Percentiles rank a stretch among this genome's conserved stretches.
These are phyloP conservation scores for Coffea eugenioides DNA, from an alignment of 257 asterid species.

Conservation along the genomic window DNA sequence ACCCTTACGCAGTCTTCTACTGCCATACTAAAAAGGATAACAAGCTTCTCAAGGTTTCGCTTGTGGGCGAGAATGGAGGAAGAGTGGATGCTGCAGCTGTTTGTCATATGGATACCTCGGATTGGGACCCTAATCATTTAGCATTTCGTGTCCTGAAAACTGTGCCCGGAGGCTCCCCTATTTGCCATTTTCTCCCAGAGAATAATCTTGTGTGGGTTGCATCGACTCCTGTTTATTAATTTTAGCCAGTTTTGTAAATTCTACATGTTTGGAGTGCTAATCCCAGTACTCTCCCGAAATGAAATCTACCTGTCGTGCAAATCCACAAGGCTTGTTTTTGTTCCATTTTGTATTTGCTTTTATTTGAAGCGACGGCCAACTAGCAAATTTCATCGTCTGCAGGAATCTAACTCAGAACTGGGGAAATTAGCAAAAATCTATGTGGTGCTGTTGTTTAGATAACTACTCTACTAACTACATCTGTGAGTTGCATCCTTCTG, in stretches of 20 bases:
- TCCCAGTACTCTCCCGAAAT: background rate
- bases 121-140: conserved; percentile 67
- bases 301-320: background rate
- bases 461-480: too few species aligned
- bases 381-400: too few species aligned
- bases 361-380: too few species aligned
- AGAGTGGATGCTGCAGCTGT: conserved; percentile 65
- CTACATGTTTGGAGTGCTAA: background rate
- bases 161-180: conserved; percentile 61
- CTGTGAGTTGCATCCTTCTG: too few species aligned
- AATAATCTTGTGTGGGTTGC: conserved; percentile 76
- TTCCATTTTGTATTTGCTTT: too few species aligned
- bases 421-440: too few species aligned
- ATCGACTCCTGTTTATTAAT: conserved; percentile 1
- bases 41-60: conserved; percentile 47
- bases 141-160: conserved; percentile 58
- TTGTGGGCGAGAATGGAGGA: conserved; percentile 64
- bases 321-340: background rate
- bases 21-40: conserved; percentile 66
- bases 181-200: conserved; percentile 75
- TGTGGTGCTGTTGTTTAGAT: too few species aligned
- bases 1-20: conserved; percentile 79
- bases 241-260: background rate
- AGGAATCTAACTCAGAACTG: too few species aligned
- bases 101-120: conserved; percentile 77